A percentile compares a stretch with the other conserved stretches of the same genome.
phyloP scores from a whole-genome alignment of 1,139 yeast species.

The Taphrina populina region DNA sequence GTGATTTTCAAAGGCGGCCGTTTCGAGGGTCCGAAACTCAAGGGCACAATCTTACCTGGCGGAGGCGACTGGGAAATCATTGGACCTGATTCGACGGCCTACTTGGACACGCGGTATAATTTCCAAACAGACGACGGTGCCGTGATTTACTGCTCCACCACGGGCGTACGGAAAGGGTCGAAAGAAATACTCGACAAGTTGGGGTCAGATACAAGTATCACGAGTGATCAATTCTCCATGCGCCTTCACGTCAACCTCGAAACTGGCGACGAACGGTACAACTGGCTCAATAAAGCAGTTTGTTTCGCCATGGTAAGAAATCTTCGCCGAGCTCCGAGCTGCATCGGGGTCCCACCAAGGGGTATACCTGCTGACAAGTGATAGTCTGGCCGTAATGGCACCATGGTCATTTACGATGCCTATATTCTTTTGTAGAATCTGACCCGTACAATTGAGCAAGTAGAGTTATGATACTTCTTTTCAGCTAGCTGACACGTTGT shows the following conservation, averaged over 20 bases:
- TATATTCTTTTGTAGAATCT: constrained; percentile 15
- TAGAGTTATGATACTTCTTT: no score
- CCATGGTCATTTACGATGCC: constrained; percentile 31
- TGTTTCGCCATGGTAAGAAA: constrained; percentile 26
- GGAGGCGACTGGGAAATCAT: constrained; percentile 32
- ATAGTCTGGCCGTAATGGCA: constrained; percentile 24
- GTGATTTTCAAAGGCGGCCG: constrained; percentile 33
- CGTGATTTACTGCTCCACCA: constrained; percentile 24
- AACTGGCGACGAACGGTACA: constrained; percentile 22
- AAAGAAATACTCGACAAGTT: constrained; percentile 27
- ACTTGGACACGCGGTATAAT: constrained; percentile 29
- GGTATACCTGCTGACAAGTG: neutral
- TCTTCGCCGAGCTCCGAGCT: neutral
- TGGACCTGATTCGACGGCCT: constrained; percentile 27
- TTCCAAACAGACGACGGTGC: constrained; percentile 29
- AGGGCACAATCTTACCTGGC: constrained; percentile 24
- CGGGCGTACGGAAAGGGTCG: constrained; percentile 28
- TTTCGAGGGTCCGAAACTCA: constrained; percentile 25
- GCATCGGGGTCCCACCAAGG: neutral
- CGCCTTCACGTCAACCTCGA: constrained; percentile 22
- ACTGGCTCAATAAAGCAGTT: constrained; percentile 27
- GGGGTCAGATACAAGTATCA: constrained; percentile 25
- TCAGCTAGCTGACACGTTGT: no score
- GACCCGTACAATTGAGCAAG: no score
- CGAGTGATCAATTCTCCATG: constrained; percentile 32